Evolutionary conservation across 2,329 filamentous ascomycete species (phyloP).

Genomic region (Nigrograna mackinnonii): DNA sequence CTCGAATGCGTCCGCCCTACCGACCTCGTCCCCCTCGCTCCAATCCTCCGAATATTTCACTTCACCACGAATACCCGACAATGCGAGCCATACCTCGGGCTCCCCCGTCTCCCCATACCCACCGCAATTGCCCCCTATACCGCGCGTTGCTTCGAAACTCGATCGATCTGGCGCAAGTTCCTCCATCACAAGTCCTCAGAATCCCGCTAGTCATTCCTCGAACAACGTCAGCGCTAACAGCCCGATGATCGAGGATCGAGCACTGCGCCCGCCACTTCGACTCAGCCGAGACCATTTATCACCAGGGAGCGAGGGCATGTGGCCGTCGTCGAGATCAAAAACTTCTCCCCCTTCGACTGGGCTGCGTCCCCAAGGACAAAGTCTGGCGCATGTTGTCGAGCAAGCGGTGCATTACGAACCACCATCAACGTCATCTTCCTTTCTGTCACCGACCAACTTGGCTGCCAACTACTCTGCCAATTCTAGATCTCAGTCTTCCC

Average conservation of each 20-base stretch:
- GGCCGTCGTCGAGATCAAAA: conserved; percentile 20
- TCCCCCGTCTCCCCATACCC: conserved; percentile 43
- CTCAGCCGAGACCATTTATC: conserved; percentile 19
- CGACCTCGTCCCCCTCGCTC: conserved; percentile 28
- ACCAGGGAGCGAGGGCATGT: conserved; percentile 21
- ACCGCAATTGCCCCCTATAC: conserved; percentile 43
- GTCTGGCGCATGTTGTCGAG: conserved; percentile 25
- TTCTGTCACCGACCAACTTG: conserved; percentile 23
- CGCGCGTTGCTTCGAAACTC: conserved; percentile 40
- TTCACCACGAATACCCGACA: conserved; percentile 34
- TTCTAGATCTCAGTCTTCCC: conserved; percentile 37
- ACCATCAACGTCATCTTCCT: conserved; percentile 19
- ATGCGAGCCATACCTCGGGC: conserved; percentile 27
- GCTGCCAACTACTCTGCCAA: conserved; percentile 28
- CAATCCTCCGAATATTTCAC: conserved; percentile 31
- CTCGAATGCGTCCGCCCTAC: conserved; percentile 24
- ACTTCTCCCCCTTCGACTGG: conserved; percentile 30
- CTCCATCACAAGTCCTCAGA: conserved; percentile 12
- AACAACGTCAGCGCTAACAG: conserved; percentile 10
- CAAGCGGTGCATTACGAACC: conserved; percentile 16
- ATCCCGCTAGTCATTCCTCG: conserved; percentile 11
- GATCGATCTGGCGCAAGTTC: conserved; percentile 20
- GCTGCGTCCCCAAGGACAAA: conserved; percentile 29
- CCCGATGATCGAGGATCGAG: conserved; percentile 14
- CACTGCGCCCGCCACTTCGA: conserved; percentile 22